Evolutionary conservation across 2,329 filamentous ascomycete genomes (phyloP).

Genomic region (Phialemoniopsis sp.): DNA sequence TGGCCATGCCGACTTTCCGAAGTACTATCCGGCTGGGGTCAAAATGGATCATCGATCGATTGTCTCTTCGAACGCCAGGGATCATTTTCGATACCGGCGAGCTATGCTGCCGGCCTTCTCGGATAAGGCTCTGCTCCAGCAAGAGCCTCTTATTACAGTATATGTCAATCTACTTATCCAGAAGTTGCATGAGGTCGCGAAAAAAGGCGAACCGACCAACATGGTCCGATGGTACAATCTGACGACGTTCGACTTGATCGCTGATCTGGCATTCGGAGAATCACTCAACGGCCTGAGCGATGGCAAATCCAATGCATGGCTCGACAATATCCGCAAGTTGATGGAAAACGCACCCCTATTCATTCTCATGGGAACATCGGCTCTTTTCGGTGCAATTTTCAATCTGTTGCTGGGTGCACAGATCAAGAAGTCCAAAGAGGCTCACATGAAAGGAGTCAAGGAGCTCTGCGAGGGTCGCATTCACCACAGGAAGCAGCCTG

Average conservation of each 20-base stretch:
- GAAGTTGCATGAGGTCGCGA: constrained; percentile 11
- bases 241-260: constrained; percentile 12
- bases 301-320: too few relatives aligned
- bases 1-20: too few relatives aligned
- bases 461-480: too few relatives aligned
- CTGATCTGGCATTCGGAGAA: constrained; percentile 12
- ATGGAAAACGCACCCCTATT: too few relatives aligned
- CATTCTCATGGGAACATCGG: too few relatives aligned
- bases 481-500: not conserved
- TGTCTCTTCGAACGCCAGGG: constrained; percentile 4
- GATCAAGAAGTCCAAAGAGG: too few relatives aligned
- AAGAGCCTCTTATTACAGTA: constrained; percentile 15
- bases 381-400: too few relatives aligned
- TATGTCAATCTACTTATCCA: constrained; percentile 12
- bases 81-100: constrained; percentile 12
- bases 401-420: too few relatives aligned
- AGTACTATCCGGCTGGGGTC: too few relatives aligned
- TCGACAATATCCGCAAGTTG: too few relatives aligned
- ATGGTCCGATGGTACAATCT: constrained; percentile 19
- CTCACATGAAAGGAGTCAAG: too few relatives aligned
- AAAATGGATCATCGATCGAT: too few relatives aligned
- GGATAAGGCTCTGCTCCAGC: constrained; percentile 15
- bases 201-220: constrained; percentile 10
- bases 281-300: constrained; percentile 11
- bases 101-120: constrained; percentile 18